These are phyloP conservation scores for Dioscorea cayenensis DNA, from an alignment of 116 monocot genomes.

Conservation along the genomic window DNA sequence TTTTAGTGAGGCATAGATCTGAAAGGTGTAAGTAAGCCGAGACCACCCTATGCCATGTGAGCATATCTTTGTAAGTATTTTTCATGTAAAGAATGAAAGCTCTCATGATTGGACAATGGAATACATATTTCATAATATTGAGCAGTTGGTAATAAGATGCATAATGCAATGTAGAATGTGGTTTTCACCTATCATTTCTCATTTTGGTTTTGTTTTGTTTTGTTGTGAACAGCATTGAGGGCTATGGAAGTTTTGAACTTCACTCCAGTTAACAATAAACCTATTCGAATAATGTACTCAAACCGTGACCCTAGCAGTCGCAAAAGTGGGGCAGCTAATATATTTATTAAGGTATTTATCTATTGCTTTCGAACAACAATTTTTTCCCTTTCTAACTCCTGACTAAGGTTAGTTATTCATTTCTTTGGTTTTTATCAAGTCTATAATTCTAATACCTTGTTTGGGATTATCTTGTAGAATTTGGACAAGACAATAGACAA, in stretches of 20 bases:
- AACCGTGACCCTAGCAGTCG: conserved; percentile 58
- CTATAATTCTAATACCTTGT: background rate
- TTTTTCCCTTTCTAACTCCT: background rate
- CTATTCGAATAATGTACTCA: conserved; percentile 68
- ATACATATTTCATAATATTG: no score
- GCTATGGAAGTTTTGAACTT: conserved; percentile 60
- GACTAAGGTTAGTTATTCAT: background rate
- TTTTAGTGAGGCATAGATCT: no score
- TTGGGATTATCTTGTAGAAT: conserved; percentile 27
- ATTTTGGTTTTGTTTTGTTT: background rate
- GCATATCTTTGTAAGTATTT: no score
- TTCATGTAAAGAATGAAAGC: no score
- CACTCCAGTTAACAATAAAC: conserved; percentile 45
- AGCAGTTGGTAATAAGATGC: no score
- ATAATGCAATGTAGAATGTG: no score
- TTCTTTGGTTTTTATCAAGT: background rate
- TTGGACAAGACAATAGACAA: conserved; percentile 60
- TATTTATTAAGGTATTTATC: conserved; percentile 55
- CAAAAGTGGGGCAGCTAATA: conserved; percentile 55
- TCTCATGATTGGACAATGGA: no score
- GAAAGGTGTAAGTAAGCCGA: no score
- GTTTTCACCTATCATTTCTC: no score
- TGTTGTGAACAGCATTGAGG: conserved; percentile 30
- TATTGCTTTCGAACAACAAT: background rate
- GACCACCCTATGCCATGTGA: no score